phyloP scores from a whole-genome alignment of 192 early-diverging fungal genomes.

The Gaertneriomyces semiglobifer region DNA sequence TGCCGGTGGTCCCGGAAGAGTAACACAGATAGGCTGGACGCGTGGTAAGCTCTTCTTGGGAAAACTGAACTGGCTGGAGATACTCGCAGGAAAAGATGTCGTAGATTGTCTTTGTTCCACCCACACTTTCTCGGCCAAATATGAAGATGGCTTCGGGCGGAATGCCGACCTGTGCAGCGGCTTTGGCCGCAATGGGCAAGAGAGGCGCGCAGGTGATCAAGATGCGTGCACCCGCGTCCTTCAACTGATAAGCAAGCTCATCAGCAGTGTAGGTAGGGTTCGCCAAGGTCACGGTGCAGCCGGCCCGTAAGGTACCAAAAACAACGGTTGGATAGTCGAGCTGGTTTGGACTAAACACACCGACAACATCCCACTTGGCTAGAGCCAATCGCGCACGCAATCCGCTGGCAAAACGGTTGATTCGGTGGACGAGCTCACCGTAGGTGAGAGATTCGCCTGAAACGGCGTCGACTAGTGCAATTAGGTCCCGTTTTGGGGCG shows the following conservation, averaged over 20 bases:
- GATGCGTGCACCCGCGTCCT: constrained; percentile 60
- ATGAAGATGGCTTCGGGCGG: constrained; percentile 22
- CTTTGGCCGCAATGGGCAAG: constrained; percentile 28
- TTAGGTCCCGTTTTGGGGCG: constrained; percentile 13
- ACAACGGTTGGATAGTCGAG: constrained; percentile 60
- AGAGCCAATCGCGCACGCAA: constrained; percentile 52
- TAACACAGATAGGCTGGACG: constrained; percentile 67
- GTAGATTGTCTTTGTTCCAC: constrained; percentile 38
- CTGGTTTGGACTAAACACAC: constrained; percentile 68
- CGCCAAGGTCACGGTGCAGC: constrained; percentile 65
- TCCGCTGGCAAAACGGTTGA: constrained; percentile 50
- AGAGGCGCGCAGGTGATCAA: constrained; percentile 53
- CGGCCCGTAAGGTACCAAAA: constrained; percentile 60
- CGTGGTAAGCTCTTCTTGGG: constrained; percentile 34
- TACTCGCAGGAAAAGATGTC: constrained; percentile 36
- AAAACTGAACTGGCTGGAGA: constrained; percentile 34
- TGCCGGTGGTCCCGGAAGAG: constrained; percentile 68
- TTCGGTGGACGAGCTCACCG: constrained; percentile 39
- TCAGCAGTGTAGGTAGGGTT: constrained; percentile 80
- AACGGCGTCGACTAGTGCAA: constrained; percentile 52
- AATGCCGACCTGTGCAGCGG: constrained; percentile 33
- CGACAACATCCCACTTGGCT: constrained; percentile 67
- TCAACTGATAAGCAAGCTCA: constrained; percentile 75
- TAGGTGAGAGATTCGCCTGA: constrained; percentile 46
- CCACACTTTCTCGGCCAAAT: background rate